These are phyloP conservation scores for Aspergillus quadricinctus DNA, from an alignment of 2,329 filamentous ascomycete genomes.

Conservation along the genomic window DNA sequence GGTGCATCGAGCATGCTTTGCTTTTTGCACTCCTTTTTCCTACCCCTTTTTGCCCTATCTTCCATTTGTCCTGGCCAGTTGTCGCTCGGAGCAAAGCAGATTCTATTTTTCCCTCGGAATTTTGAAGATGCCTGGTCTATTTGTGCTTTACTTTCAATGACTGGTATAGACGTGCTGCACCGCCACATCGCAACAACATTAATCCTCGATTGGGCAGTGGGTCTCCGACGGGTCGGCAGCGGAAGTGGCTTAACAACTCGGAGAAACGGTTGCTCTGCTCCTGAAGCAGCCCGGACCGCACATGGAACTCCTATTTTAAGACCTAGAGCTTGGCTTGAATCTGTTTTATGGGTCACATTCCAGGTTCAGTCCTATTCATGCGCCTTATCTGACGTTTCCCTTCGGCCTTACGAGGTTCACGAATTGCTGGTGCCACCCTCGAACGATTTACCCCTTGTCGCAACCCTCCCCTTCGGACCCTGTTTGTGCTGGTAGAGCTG, in stretches of 20 bases:
- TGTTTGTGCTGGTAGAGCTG: background rate
- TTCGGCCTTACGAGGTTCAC: background rate
- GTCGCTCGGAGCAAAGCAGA: background rate
- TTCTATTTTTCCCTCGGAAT: background rate
- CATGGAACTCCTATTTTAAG: background rate
- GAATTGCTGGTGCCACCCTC: background rate
- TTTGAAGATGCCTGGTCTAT: background rate
- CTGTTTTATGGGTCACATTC: background rate
- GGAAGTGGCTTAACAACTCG: slow-evolving; percentile 25
- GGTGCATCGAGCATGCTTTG: background rate
- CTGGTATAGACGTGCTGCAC: slow-evolving; percentile 9
- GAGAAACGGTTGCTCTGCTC: slow-evolving; percentile 11
- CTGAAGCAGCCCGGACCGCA: slow-evolving; percentile 3
- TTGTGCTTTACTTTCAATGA: background rate
- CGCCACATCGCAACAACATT: slow-evolving; percentile 31
- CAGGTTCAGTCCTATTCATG: background rate
- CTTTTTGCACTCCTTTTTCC: background rate
- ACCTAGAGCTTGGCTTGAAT: background rate
- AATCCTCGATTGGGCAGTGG: slow-evolving; percentile 19
- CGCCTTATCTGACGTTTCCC: background rate
- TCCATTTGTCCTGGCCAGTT: background rate
- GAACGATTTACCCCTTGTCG: slow-evolving; percentile 1
- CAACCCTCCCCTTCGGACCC: background rate
- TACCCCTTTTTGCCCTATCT: background rate
- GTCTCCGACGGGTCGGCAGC: slow-evolving; percentile 25